A percentile compares a stretch with the other conserved stretches of the same genome.
These are phyloP conservation scores for Oryza brachyantha DNA, from an alignment of 176 grass and related monocot genomes.

Conservation along the genomic window DNA sequence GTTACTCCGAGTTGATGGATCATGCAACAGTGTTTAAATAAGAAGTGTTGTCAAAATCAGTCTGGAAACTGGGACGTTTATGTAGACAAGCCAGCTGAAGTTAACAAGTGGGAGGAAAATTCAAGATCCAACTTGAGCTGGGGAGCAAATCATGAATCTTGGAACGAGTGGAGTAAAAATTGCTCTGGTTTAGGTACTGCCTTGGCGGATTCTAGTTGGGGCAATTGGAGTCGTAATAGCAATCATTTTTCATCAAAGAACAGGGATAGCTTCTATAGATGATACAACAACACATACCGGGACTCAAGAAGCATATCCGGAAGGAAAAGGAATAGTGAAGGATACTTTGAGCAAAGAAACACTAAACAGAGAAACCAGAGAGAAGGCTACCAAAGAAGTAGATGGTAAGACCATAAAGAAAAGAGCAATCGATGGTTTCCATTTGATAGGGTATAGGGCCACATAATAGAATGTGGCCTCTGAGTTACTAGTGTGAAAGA, in stretches of 20 bases:
- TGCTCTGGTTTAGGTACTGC: constrained; percentile 27
- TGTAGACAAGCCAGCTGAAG: constrained; percentile 38
- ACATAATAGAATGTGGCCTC: not conserved
- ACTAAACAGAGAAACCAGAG: constrained; percentile 16
- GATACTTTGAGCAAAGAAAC: constrained; percentile 27
- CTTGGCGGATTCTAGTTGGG: constrained; percentile 1
- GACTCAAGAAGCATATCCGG: constrained; percentile 19
- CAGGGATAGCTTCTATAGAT: constrained; percentile 11
- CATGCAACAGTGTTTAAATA: not conserved
- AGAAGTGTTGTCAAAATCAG: constrained; percentile 3
- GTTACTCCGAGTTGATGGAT: not conserved
- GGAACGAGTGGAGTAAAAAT: constrained; percentile 24
- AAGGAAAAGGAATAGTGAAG: constrained; percentile 33
- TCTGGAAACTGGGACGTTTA: constrained; percentile 47
- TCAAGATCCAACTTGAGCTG: constrained; percentile 5
- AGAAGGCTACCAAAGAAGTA: constrained; percentile 22
- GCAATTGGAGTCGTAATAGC: not conserved
- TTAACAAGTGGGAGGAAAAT: constrained; percentile 36
- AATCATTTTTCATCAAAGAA: constrained; percentile 8
- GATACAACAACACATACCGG: constrained; percentile 21
- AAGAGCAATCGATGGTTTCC: constrained; percentile 18
- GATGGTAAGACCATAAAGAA: constrained; percentile 24
- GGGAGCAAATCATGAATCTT: constrained; percentile 35
- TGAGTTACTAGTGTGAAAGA: constrained; percentile 5
- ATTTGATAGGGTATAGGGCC: constrained; percentile 8